A percentile compares a stretch with the other conserved stretches of the same genome.
Conservation (phyloP, 1,284 basidiomycete species). For the Ceratobasidium sp. region DNA sequence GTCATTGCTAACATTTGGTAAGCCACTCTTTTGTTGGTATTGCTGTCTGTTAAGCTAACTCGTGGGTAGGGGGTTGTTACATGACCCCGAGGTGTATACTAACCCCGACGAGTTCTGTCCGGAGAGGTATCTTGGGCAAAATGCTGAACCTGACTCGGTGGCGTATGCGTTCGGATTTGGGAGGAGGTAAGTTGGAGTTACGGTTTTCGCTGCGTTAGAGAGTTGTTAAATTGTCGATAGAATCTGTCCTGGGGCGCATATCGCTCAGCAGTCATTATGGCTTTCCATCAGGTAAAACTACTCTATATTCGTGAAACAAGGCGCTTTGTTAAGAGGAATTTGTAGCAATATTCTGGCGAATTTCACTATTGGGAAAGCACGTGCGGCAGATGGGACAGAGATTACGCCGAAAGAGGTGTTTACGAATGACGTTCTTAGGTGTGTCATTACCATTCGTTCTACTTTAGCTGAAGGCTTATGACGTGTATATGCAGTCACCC, state of each 20-base stretch:
- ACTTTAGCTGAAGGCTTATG: neutral
- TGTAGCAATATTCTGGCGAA: conserved; percentile 35
- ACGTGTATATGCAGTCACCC: conserved; percentile 7
- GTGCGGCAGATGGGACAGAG: conserved; percentile 1
- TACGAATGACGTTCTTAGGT: conserved; percentile 39
- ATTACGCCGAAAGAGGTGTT: conserved; percentile 17
- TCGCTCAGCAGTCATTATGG: conserved; percentile 37
- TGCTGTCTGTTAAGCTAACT: neutral
- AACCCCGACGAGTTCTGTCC: conserved; percentile 20
- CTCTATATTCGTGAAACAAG: neutral
- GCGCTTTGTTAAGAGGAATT: neutral
- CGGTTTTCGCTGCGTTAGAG: no score
- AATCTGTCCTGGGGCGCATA: conserved; percentile 36
- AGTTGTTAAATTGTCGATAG: neutral
- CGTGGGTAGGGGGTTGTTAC: conserved; percentile 20
- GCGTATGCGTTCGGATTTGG: conserved; percentile 39
- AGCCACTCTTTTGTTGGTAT: no score
- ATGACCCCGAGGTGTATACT: conserved; percentile 19
- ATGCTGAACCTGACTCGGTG: conserved; percentile 13
- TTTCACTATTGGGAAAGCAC: conserved; percentile 15
- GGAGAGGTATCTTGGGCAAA: conserved; percentile 11
- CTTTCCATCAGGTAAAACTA: conserved; percentile 20
- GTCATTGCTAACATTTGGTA: conserved; percentile 40
- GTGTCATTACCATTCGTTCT: neutral
- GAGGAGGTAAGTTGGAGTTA: conserved; percentile 8